phyloP scores from a whole-genome alignment of 2,329 filamentous ascomycete species.

The Aspergillus quadricinctus region DNA sequence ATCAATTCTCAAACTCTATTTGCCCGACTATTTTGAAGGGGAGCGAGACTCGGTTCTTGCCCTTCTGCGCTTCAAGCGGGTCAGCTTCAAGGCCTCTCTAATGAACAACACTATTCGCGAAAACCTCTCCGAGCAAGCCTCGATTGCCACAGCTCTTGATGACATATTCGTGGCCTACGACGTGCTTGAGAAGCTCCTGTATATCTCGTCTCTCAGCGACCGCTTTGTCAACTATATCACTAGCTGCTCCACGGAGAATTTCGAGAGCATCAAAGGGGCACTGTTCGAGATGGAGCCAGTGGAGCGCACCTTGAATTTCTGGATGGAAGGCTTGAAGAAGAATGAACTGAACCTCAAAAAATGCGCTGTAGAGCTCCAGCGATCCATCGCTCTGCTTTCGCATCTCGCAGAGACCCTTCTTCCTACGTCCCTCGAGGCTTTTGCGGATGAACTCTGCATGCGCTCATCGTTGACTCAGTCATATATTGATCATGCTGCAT shows the following conservation, averaged over 20 bases:
- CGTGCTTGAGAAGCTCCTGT: constrained; percentile 77
- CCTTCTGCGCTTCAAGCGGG: constrained; percentile 78
- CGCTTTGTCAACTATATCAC: constrained; percentile 78
- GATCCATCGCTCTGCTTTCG: constrained; percentile 79
- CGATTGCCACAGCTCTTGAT: constrained; percentile 64
- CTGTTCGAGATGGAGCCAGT: constrained; percentile 87
- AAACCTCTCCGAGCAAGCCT: constrained; percentile 62
- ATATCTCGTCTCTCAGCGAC: constrained; percentile 77
- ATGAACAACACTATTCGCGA: constrained; percentile 76
- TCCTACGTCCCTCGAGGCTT: constrained; percentile 62
- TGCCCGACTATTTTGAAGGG: constrained; percentile 75
- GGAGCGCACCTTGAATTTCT: constrained; percentile 80
- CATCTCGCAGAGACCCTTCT: constrained; percentile 82
- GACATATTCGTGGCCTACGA: constrained; percentile 76
- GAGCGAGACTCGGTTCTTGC: constrained; percentile 86
- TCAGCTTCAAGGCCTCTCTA: constrained; percentile 82
- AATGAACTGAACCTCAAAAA: constrained; percentile 84
- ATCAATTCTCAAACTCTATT: constrained; percentile 80
- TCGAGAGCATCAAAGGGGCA: constrained; percentile 72
- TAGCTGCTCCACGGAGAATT: constrained; percentile 72
- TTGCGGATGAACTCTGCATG: constrained; percentile 77
- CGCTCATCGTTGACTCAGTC: constrained; percentile 70
- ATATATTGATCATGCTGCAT: constrained; percentile 72
- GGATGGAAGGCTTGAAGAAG: constrained; percentile 77
- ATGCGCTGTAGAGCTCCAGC: constrained; percentile 74